Conservation (phyloP, 371 early-diverging fungal species). For the Saksenaea oblongispora region DNA sequence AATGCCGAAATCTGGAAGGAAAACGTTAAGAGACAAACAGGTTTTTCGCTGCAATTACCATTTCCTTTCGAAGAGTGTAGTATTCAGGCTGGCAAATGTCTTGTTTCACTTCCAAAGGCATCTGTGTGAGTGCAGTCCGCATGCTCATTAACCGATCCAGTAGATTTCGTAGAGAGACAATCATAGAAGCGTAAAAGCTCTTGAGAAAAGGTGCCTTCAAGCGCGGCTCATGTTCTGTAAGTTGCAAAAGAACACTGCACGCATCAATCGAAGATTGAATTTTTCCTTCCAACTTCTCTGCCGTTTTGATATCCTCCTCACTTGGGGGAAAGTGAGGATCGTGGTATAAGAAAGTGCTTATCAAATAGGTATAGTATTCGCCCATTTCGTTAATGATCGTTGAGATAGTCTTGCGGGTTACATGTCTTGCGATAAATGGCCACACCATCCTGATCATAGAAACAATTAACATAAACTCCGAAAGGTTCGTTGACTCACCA, state of each 20-base stretch:
- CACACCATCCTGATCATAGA: slow-evolving; percentile 41
- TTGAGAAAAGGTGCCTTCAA: slow-evolving; percentile 62
- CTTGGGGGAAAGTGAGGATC: slow-evolving; percentile 18
- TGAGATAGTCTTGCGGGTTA: slow-evolving; percentile 52
- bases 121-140: slow-evolving; percentile 49
- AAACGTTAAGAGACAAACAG: slow-evolving; percentile 4
- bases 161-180: slow-evolving; percentile 53
- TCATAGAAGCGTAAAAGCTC: slow-evolving; percentile 56
- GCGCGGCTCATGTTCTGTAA: slow-evolving; percentile 61
- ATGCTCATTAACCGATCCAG: slow-evolving; percentile 58
- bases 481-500: slow-evolving; percentile 29
- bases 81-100: slow-evolving; percentile 35
- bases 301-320: slow-evolving; percentile 33
- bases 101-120: slow-evolving; percentile 49
- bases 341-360: slow-evolving; percentile 43
- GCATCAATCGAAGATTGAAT: slow-evolving; percentile 43
- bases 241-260: slow-evolving; percentile 45
- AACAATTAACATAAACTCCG: neutral
- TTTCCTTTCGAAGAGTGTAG: slow-evolving; percentile 51
- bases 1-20: slow-evolving; percentile 42
- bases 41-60: slow-evolving; percentile 36
- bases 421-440: slow-evolving; percentile 65
- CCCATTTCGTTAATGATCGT: slow-evolving; percentile 41
- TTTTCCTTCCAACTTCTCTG: slow-evolving; percentile 41
- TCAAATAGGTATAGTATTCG: slow-evolving; percentile 46